Conservation (phyloP, 2,329 filamentous ascomycete genomes). For the Drechslera avenae region DNA sequence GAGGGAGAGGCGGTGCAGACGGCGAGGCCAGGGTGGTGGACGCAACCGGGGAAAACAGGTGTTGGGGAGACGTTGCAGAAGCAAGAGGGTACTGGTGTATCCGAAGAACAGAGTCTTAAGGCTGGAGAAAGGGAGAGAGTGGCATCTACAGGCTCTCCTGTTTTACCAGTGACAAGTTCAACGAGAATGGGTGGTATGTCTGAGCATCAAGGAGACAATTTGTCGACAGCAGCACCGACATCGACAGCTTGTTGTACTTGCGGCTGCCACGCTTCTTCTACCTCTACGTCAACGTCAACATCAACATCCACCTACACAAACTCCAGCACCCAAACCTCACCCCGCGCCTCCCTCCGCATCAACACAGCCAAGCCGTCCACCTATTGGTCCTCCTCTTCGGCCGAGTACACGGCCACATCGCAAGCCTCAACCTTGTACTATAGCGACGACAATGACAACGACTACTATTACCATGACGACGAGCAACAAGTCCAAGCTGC, state of each 20-base stretch:
- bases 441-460: conserved; percentile 3
- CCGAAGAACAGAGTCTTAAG: too few relatives aligned
- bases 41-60: too few relatives aligned
- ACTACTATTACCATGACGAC: conserved; percentile 7
- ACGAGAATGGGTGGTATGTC: too few relatives aligned
- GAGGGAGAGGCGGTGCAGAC: conserved; percentile 7
- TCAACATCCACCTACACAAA: conserved; percentile 23
- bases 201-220: too few relatives aligned
- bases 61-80: too few relatives aligned
- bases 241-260: conserved; percentile 24
- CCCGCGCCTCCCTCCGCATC: conserved; percentile 17
- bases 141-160: too few relatives aligned
- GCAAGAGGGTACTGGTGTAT: too few relatives aligned
- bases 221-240: neutral
- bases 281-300: neutral
- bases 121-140: too few relatives aligned
- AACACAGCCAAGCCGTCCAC: conserved; percentile 16
- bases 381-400: conserved; percentile 4
- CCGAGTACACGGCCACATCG: conserved; percentile 14
- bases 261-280: conserved; percentile 11
- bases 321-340: conserved; percentile 34
- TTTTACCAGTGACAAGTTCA: neutral
- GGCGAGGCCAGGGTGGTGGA: conserved; percentile 1
- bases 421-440: conserved; percentile 6
- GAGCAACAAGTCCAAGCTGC: conserved; percentile 24